Percentiles rank a stretch among this genome's conserved stretches.
Evolutionary conservation across 2,329 filamentous ascomycete genomes (phyloP).

Genomic region (Gnomoniopsis sp.): DNA sequence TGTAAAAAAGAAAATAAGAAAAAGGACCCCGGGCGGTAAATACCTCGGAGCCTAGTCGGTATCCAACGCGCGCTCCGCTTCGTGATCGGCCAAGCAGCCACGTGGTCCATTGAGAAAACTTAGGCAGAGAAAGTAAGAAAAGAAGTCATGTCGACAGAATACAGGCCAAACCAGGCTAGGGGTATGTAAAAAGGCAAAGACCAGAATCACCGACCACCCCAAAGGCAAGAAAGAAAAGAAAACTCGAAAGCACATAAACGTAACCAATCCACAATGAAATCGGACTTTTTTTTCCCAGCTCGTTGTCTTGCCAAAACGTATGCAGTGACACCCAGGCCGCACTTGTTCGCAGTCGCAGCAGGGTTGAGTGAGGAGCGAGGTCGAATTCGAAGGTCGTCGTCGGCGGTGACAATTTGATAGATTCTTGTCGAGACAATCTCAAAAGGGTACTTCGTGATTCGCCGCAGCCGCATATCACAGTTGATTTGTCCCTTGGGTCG

Average conservation of each 20-base stretch:
- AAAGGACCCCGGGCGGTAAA: background rate
- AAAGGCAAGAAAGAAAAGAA: background rate
- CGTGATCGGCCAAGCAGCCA: background rate
- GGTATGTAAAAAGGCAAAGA: conserved; percentile 5
- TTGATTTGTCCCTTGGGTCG: too few relatives aligned
- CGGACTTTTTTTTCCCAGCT: background rate
- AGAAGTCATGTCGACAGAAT: conserved; percentile 16
- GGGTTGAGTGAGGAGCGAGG: background rate
- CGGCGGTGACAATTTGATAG: too few relatives aligned
- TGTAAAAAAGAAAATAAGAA: background rate
- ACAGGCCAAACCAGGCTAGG: conserved; percentile 12
- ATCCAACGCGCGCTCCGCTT: background rate
- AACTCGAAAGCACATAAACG: background rate
- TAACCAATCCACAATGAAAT: background rate
- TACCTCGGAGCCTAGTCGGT: background rate
- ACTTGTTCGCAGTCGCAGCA: background rate
- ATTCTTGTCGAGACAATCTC: too few relatives aligned
- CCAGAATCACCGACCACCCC: conserved; percentile 17
- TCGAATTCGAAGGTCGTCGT: background rate
- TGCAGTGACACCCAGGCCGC: background rate
- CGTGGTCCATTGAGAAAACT: background rate
- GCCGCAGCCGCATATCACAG: too few relatives aligned
- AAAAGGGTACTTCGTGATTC: too few relatives aligned
- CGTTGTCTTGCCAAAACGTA: background rate
- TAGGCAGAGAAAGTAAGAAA: conserved; percentile 9